phyloP scores from a whole-genome alignment of 2,329 filamentous ascomycete species.

The Pyricularia pennisetigena region DNA sequence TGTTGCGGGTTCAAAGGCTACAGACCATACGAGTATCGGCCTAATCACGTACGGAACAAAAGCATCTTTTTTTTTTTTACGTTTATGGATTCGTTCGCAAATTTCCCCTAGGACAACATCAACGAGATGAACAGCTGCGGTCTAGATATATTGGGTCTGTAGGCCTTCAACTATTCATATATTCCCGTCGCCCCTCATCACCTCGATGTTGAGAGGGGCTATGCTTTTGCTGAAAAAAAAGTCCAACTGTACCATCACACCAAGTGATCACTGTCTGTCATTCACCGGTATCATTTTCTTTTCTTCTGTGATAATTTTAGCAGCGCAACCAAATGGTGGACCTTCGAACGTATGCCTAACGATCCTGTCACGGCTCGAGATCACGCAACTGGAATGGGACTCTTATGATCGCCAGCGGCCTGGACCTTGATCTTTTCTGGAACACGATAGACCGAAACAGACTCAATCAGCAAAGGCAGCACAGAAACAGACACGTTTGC shows the following conservation, averaged over 20 bases:
- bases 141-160: neutral
- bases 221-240: neutral
- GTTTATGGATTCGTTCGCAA: neutral
- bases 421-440: neutral
- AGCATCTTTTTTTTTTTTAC: neutral
- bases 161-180: neutral
- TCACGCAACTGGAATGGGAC: neutral
- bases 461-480: neutral
- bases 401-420: neutral
- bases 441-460: neutral
- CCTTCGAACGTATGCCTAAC: neutral
- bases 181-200: neutral
- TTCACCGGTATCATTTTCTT: neutral
- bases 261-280: neutral
- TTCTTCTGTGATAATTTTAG: neutral
- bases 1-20: neutral
- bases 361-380: neutral
- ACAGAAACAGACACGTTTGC: neutral
- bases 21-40: neutral
- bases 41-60: neutral
- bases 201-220: neutral
- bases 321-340: neutral
- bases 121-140: neutral
- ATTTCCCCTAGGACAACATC: neutral
- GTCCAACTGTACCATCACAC: no score